Evolutionary conservation across 2,329 filamentous ascomycete genomes (phyloP).

Genomic region (Exophiala alcalophila): DNA sequence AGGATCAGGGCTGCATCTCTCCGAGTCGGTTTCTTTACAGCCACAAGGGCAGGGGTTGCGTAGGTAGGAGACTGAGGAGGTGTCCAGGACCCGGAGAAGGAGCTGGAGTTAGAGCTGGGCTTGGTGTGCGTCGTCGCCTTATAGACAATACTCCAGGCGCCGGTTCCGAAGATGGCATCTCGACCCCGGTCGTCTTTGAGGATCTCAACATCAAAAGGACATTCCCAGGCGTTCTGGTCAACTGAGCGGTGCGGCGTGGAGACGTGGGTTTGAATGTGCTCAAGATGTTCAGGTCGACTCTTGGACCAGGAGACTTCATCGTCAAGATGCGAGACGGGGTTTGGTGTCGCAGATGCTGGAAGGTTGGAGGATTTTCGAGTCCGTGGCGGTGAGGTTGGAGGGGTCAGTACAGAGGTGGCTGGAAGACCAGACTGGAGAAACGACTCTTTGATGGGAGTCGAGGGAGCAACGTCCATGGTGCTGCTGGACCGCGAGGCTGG

Average conservation of each 20-base stretch:
- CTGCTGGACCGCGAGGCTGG: constrained; percentile 15
- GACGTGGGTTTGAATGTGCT: constrained; percentile 17
- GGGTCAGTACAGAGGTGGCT: constrained; percentile 18
- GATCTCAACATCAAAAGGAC: constrained; percentile 27
- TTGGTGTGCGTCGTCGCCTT: constrained; percentile 33
- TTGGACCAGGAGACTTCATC: neutral
- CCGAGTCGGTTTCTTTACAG: constrained; percentile 45
- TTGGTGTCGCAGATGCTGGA: constrained; percentile 6
- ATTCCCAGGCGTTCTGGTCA: constrained; percentile 15
- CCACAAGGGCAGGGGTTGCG: constrained; percentile 35
- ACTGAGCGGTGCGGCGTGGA: neutral
- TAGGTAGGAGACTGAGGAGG: constrained; percentile 35
- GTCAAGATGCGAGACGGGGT: constrained; percentile 1
- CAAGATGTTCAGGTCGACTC: constrained; percentile 1
- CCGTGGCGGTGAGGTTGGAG: constrained; percentile 24
- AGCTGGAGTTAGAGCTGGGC: neutral
- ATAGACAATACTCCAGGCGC: constrained; percentile 50
- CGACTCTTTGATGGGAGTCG: constrained; percentile 12
- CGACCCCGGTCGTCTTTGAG: constrained; percentile 28
- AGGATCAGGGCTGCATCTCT: constrained; percentile 43
- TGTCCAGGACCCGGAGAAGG: constrained; percentile 30
- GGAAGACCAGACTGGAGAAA: constrained; percentile 5
- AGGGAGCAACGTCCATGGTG: constrained; percentile 21
- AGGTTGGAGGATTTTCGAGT: constrained; percentile 14
- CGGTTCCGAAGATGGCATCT: constrained; percentile 42